Evolutionary conservation across 192 early-diverging fungal species (phyloP), one percentile per base, ranked within the genome.

Genomic region (Bifiguratus adelaidae): DNA sequence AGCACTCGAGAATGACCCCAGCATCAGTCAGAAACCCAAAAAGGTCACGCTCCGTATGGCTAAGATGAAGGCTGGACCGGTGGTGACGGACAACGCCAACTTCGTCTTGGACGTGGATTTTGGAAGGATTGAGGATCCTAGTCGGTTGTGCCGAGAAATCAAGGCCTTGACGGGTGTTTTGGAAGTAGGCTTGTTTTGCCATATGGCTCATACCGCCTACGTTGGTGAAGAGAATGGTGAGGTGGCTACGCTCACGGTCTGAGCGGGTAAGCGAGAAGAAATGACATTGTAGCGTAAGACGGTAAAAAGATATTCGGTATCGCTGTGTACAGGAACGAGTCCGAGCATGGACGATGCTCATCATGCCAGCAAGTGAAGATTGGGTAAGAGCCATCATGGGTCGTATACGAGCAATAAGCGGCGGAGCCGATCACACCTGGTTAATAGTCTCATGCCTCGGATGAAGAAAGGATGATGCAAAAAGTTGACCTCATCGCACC

Each of bases 51-150:
- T 97, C 23, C 78, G 93, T 22, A 90, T 89, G 86, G 90, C 82
- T 2, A 73, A 76, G 40, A 70, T 60, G 30, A 96, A 96, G 61
- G 93, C 93, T 0, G 93, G 93, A 4, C 93, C 93, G 2, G 85
- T 91, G 21, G 84, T 94, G 1, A 94, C 89, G 8, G 93, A 96
- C 56, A 91, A 91, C 50, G 90, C 91, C 7, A 94, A 91, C 68
- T 86, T 93, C 67, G 67, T 94, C 21, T 68, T 97, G 29, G 91
- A 97, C 67, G 86, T 80, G 3, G 62, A 81, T 26, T 85, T 96
- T 61, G 85, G 85, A 21, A 58, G 67, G 9, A 91, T 94, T 52
- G 50, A 68, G 8, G 69, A 81, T 25, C 85, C 90, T 2, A n/a
- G n/a, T n/a, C n/a, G n/a, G n/a, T n/a, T 44, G 6, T 48, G 30